Evolutionary conservation across 1,284 basidiomycete genomes (phyloP).

Genomic region (Lentinula novae-zelandiae): DNA sequence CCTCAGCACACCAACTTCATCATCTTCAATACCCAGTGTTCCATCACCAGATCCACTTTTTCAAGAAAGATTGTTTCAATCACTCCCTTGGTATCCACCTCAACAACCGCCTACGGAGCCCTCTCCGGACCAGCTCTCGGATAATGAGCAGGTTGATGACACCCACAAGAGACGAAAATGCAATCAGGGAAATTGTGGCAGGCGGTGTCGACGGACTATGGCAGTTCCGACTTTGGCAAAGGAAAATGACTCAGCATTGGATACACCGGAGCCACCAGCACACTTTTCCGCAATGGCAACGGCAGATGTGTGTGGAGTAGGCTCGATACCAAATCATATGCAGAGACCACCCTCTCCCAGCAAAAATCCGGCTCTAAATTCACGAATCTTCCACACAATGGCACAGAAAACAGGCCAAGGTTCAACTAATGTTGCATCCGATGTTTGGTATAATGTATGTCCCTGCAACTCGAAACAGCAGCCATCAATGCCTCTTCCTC

Average conservation of each 20-base stretch:
- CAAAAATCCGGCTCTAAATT: background rate
- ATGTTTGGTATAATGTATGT: slow-evolving; percentile 12
- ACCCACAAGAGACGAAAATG: background rate
- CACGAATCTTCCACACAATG: background rate
- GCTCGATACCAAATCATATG: background rate
- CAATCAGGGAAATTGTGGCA: background rate
- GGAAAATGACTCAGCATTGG: too few species aligned
- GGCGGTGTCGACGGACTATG: too few species aligned
- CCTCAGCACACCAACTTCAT: background rate
- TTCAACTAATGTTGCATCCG: slow-evolving; percentile 2
- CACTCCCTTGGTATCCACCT: background rate
- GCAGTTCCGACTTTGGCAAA: too few species aligned
- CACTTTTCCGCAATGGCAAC: background rate
- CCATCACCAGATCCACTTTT: too few species aligned
- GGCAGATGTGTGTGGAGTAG: background rate
- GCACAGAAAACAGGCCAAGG: background rate
- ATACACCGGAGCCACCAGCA: too few species aligned
- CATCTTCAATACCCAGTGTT: background rate
- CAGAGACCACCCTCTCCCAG: background rate
- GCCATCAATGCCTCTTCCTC: background rate
- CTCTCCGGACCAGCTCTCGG: background rate
- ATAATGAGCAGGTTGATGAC: background rate
- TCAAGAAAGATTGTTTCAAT: background rate
- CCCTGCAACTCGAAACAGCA: background rate
- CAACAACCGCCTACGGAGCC: background rate